These are phyloP conservation scores for Coniochaeta prunicola DNA, from an alignment of 2,329 filamentous ascomycete species.

Conservation along the genomic window DNA sequence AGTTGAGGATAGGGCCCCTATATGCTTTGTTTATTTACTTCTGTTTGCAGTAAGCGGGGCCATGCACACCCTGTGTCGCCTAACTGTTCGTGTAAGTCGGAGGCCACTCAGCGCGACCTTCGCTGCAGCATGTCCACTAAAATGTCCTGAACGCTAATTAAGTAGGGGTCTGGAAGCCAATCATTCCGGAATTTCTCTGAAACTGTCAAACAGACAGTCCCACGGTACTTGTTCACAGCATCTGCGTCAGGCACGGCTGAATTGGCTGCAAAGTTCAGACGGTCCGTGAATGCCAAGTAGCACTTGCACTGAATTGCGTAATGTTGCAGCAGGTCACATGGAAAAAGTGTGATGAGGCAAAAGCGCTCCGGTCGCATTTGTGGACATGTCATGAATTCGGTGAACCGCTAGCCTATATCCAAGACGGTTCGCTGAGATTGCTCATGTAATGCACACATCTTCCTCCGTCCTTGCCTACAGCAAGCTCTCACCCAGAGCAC, in stretches of 20 bases:
- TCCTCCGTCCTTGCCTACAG: conserved; percentile 42
- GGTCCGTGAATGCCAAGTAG: background rate
- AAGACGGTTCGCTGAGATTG: background rate
- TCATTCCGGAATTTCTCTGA: background rate
- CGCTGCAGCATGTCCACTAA: background rate
- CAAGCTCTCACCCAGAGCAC: conserved; percentile 85
- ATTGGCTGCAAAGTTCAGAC: background rate
- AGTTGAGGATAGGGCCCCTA: background rate
- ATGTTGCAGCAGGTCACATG: background rate
- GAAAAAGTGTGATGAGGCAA: no score
- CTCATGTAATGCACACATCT: background rate
- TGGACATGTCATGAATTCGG: background rate
- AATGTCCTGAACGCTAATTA: background rate
- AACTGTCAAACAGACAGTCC: background rate
- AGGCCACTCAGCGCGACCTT: background rate
- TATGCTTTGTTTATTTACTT: conserved; percentile 12
- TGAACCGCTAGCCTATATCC: background rate
- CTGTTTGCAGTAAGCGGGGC: conserved; percentile 9
- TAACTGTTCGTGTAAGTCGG: background rate
- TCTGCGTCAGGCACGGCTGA: background rate
- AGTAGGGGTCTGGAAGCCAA: background rate
- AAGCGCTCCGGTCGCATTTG: background rate
- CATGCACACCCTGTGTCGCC: background rate
- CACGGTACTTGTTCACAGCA: background rate
- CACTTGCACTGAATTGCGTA: background rate